phyloP scores from a whole-genome alignment of 2,329 filamentous ascomycete genomes.

The Apiospora saccharicola region DNA sequence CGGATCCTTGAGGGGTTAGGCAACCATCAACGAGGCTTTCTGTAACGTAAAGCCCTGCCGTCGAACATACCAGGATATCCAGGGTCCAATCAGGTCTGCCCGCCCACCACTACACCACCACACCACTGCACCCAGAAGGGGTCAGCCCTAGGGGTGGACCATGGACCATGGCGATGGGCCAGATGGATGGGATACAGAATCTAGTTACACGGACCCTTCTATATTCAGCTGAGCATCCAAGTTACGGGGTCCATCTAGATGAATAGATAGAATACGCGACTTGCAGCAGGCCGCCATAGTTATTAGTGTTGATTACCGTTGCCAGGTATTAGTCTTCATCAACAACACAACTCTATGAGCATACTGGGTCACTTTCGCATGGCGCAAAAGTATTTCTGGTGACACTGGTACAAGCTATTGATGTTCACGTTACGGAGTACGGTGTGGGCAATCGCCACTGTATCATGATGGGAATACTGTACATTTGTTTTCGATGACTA shows the following conservation, averaged over 20 bases:
- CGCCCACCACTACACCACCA: constrained; percentile 4
- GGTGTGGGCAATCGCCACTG: not conserved
- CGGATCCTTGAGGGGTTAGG: constrained; percentile 6
- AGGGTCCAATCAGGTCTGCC: constrained; percentile 17
- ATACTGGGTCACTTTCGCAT: not conserved
- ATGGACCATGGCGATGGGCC: not conserved
- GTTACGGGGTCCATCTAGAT: not conserved
- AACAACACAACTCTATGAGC: not conserved
- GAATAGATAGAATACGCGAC: not conserved
- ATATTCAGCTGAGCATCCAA: not conserved
- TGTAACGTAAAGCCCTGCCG: constrained; percentile 21
- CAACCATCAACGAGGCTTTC: constrained; percentile 14
- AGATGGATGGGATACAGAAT: constrained; percentile 2
- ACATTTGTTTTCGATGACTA: constrained; percentile 27
- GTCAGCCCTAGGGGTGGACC: constrained; percentile 18
- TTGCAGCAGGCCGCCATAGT: not conserved
- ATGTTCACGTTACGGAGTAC: too few relatives aligned
- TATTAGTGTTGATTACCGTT: not conserved
- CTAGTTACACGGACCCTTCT: constrained; percentile 5
- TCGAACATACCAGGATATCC: constrained; percentile 21
- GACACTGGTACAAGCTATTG: not conserved
- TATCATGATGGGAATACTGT: constrained; percentile 23
- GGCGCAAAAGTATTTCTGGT: too few relatives aligned
- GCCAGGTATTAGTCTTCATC: not conserved
- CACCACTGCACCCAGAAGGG: not conserved